Percentiles rank a stretch among this genome's conserved stretches.
Evolutionary conservation across 805 yeast genomes (phyloP).

Genomic region (Teunomyces gatunensis): DNA sequence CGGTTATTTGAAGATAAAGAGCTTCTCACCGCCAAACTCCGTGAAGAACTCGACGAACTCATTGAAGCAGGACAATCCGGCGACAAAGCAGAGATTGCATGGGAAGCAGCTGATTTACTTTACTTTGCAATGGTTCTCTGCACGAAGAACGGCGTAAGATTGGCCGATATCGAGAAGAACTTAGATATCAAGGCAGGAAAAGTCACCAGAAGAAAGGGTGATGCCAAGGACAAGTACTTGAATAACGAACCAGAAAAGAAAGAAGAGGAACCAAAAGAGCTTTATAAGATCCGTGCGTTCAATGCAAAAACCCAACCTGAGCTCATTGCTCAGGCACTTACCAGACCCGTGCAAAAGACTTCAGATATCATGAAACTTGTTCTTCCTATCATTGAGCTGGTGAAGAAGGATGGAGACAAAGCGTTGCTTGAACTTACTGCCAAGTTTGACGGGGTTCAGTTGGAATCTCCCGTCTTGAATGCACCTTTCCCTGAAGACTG

Average conservation of each 20-base stretch:
- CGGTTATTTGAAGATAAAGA: constrained; percentile 77
- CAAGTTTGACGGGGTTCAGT: constrained; percentile 82
- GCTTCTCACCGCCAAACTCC: constrained; percentile 79
- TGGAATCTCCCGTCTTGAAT: constrained; percentile 66
- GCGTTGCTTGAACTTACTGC: constrained; percentile 88
- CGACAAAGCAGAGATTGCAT: constrained; percentile 57
- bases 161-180: constrained; percentile 80
- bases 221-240: constrained; percentile 82
- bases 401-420: constrained; percentile 73
- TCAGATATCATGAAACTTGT: constrained; percentile 91
- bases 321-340: constrained; percentile 58
- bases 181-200: constrained; percentile 80
- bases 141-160: constrained; percentile 69
- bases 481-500: constrained; percentile 86
- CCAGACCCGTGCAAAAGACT: constrained; percentile 95
- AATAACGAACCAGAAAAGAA: constrained; percentile 18
- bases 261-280: constrained; percentile 24
- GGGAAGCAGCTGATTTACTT: constrained; percentile 95
- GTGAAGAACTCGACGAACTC: constrained; percentile 95
- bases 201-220: constrained; percentile 91
- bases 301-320: constrained; percentile 38
- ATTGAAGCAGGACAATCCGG: constrained; percentile 64
- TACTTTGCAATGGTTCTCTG: constrained; percentile 56
- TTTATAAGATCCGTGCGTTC: constrained; percentile 52
- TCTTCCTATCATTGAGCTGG: constrained; percentile 81